phyloP scores from a whole-genome alignment of 169 alveolate genomes.

The Plasmodium malariae region DNA sequence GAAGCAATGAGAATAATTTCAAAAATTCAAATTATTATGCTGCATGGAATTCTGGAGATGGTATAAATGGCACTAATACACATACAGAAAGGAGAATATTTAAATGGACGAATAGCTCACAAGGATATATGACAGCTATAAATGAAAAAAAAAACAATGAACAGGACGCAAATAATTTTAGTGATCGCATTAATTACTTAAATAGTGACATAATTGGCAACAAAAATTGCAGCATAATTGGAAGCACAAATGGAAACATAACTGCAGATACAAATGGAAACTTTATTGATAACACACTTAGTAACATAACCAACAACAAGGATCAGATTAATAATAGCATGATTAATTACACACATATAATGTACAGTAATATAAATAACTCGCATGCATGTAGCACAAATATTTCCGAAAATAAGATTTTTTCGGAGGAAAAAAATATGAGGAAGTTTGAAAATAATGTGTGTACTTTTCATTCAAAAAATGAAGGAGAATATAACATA shows the following conservation, averaged over 20 bases:
- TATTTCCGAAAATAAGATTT: background rate
- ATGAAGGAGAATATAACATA: slow-evolving; percentile 8
- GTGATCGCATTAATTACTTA: background rate
- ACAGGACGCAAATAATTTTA: background rate
- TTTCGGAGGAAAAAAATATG: background rate
- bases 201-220: too few relatives aligned
- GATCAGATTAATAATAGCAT: background rate
- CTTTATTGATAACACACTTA: too few relatives aligned
- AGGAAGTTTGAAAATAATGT: background rate
- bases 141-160: background rate
- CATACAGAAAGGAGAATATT: slow-evolving; percentile 12
- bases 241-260: too few relatives aligned
- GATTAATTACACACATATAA: background rate
- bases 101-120: background rate
- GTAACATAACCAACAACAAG: too few relatives aligned
- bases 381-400: background rate
- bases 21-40: background rate
- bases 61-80: background rate
- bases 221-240: background rate
- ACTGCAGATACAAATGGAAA: too few relatives aligned
- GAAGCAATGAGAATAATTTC: background rate
- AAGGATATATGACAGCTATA: background rate
- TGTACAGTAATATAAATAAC: background rate
- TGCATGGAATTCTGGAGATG: background rate
- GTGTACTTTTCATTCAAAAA: background rate